Evolutionary conservation across 2,329 filamentous ascomycete genomes (phyloP).

Genomic region (Westerdykella ornata): DNA sequence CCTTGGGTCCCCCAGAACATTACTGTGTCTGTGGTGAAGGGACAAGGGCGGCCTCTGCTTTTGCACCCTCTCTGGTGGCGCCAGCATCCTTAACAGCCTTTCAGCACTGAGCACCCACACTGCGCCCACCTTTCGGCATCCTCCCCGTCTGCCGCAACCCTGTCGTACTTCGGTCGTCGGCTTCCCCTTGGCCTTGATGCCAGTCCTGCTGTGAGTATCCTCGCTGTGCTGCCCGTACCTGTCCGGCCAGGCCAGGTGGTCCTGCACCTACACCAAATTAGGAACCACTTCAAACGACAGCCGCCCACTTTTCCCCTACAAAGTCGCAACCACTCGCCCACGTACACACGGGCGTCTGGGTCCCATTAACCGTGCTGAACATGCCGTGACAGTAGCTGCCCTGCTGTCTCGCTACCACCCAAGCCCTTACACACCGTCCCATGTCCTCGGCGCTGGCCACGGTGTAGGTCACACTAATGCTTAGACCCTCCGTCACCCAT

Average conservation of each 20-base stretch:
- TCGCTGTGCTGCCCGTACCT: constrained; percentile 21
- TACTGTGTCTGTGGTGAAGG: no score
- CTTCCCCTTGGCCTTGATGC: constrained; percentile 14
- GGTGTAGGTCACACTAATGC: constrained; percentile 6
- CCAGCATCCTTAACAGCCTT: constrained; percentile 5
- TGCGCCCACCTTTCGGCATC: constrained; percentile 8
- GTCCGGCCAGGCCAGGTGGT: constrained; percentile 13
- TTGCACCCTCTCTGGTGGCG: constrained; percentile 3
- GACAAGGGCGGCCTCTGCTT: no score
- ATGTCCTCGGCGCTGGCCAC: constrained; percentile 9
- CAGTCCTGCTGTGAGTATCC: constrained; percentile 12
- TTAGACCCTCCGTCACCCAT: neutral
- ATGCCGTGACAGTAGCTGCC: constrained; percentile 6
- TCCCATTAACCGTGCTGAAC: constrained; percentile 7
- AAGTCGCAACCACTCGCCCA: constrained; percentile 10
- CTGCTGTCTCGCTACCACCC: constrained; percentile 8
- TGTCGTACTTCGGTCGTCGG: constrained; percentile 11
- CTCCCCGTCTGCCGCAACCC: constrained; percentile 16
- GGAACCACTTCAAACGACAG: constrained; percentile 10
- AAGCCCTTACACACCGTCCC: constrained; percentile 1
- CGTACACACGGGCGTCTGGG: constrained; percentile 1
- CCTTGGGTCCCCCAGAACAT: constrained; percentile 9
- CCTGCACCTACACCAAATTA: constrained; percentile 13
- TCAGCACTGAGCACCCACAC: constrained; percentile 10
- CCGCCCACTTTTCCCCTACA: constrained; percentile 7